phyloP scores from a whole-genome alignment of 225 moss, liverwort and hornwort genomes.

The Polytrichum formosum region DNA sequence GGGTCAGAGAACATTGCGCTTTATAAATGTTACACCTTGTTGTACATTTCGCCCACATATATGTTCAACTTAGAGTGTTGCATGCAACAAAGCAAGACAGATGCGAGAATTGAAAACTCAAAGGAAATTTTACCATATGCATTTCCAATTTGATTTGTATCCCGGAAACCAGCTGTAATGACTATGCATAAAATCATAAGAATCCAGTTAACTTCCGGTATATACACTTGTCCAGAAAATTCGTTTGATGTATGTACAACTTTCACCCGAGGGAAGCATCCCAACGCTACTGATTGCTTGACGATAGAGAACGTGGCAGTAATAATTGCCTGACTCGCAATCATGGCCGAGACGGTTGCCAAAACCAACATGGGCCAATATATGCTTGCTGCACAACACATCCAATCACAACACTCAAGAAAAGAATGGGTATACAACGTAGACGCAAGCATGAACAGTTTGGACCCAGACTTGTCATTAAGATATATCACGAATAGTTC shows the following conservation, averaged over 20 bases:
- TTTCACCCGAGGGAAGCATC: conserved; percentile 93
- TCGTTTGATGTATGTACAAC: conserved; percentile 77
- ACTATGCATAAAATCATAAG: conserved; percentile 78
- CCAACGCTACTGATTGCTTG: conserved; percentile 74
- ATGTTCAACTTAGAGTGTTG: no score
- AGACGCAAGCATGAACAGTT: no score
- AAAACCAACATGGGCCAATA: conserved; percentile 95
- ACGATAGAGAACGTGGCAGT: conserved; percentile 94
- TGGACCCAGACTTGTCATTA: no score
- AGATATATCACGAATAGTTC: no score
- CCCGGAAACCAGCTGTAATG: conserved; percentile 78
- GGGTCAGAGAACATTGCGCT: background rate
- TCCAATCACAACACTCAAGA: no score
- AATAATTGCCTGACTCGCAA: conserved; percentile 97
- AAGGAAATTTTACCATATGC: conserved; percentile 66
- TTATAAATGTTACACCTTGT: no score
- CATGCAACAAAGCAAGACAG: no score
- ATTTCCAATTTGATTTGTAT: conserved; percentile 85
- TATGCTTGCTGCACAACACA: conserved; percentile 6
- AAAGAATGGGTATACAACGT: no score
- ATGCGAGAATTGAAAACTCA: background rate
- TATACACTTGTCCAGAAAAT: conserved; percentile 80
- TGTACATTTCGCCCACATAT: no score
- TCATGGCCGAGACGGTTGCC: conserved; percentile 80
- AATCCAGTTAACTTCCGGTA: conserved; percentile 92